A percentile compares a stretch with the other conserved stretches of the same genome.
These are phyloP conservation scores for Trichoderma endophyticum DNA, from an alignment of 2,329 filamentous ascomycete genomes.

Conservation along the genomic window DNA sequence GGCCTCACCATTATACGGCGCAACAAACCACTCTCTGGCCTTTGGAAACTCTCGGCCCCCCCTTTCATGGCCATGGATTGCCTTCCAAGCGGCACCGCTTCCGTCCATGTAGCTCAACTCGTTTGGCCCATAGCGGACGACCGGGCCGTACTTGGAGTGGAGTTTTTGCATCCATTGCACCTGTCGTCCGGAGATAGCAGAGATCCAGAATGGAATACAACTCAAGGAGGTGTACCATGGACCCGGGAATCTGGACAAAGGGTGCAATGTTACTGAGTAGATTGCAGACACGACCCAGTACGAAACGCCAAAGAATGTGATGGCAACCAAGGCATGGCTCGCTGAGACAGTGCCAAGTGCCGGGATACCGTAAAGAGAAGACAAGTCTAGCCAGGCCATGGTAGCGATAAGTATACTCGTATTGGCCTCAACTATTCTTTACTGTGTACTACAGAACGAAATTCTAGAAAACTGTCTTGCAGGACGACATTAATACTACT, in stretches of 20 bases:
- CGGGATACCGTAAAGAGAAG: neutral
- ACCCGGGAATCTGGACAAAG: neutral
- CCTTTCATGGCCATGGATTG: neutral
- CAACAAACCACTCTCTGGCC: neutral
- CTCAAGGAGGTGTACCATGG: neutral
- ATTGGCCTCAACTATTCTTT: neutral
- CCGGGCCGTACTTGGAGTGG: neutral
- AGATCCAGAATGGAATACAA: neutral
- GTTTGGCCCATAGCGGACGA: neutral
- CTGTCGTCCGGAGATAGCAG: neutral
- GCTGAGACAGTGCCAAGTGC: neutral
- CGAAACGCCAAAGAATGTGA: neutral
- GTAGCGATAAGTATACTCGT: neutral
- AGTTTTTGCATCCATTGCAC: neutral
- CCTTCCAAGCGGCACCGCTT: neutral
- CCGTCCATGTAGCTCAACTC: neutral
- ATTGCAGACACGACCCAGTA: neutral
- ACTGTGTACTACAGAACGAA: neutral
- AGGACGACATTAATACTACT: neutral
- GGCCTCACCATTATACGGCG: neutral
- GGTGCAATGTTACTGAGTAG: neutral
- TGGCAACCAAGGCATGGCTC: neutral
- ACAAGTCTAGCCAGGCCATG: neutral
- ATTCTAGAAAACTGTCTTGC: neutral
- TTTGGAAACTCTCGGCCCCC: neutral